Base-by-base conservation (phyloP, 2,329 filamentous ascomycete species). In the Furcasterigmium furcatum region DNA sequence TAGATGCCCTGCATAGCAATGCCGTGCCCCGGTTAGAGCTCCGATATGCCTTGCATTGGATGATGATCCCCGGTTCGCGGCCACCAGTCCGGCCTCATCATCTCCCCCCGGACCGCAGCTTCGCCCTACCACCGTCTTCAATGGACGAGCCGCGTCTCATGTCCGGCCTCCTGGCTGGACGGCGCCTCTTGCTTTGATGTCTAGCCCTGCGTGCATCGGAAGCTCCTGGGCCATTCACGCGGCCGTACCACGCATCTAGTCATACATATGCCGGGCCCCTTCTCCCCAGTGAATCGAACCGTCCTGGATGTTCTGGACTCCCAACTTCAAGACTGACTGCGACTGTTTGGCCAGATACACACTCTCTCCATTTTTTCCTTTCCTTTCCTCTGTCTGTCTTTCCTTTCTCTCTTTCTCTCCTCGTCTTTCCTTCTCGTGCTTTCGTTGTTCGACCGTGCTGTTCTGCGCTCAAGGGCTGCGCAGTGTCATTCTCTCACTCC, bases 241-340 rank as follows among this genome's bases (percentile, higher is more conserved):
- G 41, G 16, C 41, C 41, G 24, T 14, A n/a, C 14, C 41, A 10
- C 32, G 41, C 27, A 36, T 44, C 35, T 36, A 35, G 44, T 52
- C 30, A 20, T 40, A 49, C 48, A 34, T 44, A 46, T 44, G 39
- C 46, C 36, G 40, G 45, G 25, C 34, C 41, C 41, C 46, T 40
- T 50, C 41, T 46, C 42, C 38, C 21, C 21, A 18, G 21, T 36
- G n/a, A 32, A 6, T 36, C n/a, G 34, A 14, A 16, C 34, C 34
- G 19, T 19, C 7, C 34, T 36, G 16, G 4, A 16, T 36, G 34
- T 18, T 19, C 34, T 36, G 34, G 34, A 36, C 18, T 36, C 9
- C 18, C n/a, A 16, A 32, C 16, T 40, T 30, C n/a, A 22, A 27
- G 20, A 34, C 22, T 30, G 20, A n/a, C n/a, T 39, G 27, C 40